A percentile compares a stretch with the other conserved stretches of the same genome.
These are phyloP conservation scores for Tricharina praecox DNA, from an alignment of 495 filamentous ascomycete genomes.

Conservation along the genomic window DNA sequence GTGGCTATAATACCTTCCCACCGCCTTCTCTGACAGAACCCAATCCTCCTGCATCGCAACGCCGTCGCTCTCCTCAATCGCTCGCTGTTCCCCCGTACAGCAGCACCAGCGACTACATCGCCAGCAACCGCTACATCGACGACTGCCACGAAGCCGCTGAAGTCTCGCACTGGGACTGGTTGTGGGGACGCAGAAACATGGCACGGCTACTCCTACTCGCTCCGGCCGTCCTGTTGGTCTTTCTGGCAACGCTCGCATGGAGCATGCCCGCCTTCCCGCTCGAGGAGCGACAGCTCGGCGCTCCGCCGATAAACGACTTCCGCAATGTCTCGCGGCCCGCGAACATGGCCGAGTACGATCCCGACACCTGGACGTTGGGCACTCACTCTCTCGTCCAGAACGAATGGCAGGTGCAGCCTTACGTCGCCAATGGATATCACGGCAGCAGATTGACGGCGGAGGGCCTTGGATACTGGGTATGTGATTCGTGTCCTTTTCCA, in stretches of 20 bases:
- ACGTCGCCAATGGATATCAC: conserved; percentile 47
- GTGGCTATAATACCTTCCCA: too few species aligned
- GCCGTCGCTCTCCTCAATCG: too few species aligned
- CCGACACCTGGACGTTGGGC: conserved; percentile 38
- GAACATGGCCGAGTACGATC: conserved; percentile 20
- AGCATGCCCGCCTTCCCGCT: neutral
- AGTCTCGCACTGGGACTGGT: neutral
- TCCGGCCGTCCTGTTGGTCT: neutral
- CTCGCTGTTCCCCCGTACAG: too few species aligned
- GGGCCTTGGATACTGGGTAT: conserved; percentile 30
- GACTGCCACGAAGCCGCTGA: conserved; percentile 2
- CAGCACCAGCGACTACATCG: too few species aligned
- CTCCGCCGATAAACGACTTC: conserved; percentile 16
- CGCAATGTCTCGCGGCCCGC: conserved; percentile 12
- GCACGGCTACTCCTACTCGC: neutral
- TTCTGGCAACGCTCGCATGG: neutral
- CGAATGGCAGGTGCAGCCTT: conserved; percentile 45
- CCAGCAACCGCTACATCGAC: too few species aligned
- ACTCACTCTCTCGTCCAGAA: conserved; percentile 44
- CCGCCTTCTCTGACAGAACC: too few species aligned
- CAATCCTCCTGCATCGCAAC: too few species aligned
- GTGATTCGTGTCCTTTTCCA: too few species aligned
- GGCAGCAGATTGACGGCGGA: conserved; percentile 45
- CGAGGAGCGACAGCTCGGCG: conserved; percentile 13
- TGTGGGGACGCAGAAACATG: neutral